Evolutionary conservation across 1,284 basidiomycete genomes (phyloP), one percentile per base, ranked within the genome.

Genomic region (Heterobasidion parviporum): DNA sequence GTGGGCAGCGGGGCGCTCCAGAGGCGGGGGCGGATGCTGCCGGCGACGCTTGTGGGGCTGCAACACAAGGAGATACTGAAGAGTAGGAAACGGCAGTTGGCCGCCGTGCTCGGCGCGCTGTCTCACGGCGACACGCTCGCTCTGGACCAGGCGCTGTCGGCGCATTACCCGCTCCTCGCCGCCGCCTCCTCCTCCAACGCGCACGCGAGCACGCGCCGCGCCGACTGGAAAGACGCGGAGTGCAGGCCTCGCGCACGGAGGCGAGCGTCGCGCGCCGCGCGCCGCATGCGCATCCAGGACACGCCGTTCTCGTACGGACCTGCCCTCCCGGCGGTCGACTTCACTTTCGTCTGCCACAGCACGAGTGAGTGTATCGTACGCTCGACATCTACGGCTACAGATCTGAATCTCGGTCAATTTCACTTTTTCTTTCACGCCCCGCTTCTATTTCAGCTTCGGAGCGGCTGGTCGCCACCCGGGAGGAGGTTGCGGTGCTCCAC

Each of bases 31-130:
- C 79, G 77, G 68, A 69, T 86, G 48, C 76, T 78, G 16, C 73
- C 74, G 10, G 83, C 80, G 41, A 86, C 86, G 49, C 68, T 82
- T 33, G 86, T 84, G 3, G 86, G 85, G 8, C 68, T 90, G 63
- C 80, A 82, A 69, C 81, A 85, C 64, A 91, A 91, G 67, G 86
- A 89, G 61, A 72, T 85, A 64, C 71, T 90, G 60, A 82, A 77
- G 65, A 76, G 70, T 54, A 72, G 87, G 60, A 88, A 85, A 65
- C 74, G 83, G 53, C 85, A 87, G 69, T 72, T 91, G 50, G 80
- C 80, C 6, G 76, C 80, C 4, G 82, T 87, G 16, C 74, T 90
- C 41, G 84, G 82, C 41, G 78, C 81, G 16, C 65, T 85, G 53
- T 77, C 83, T 8, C 76, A 80, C 61, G 80, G 79, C 8, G 83